These are phyloP conservation scores for Dryas integrifolia DNA, from an alignment of 331 rosid genomes.

Conservation along the genomic window DNA sequence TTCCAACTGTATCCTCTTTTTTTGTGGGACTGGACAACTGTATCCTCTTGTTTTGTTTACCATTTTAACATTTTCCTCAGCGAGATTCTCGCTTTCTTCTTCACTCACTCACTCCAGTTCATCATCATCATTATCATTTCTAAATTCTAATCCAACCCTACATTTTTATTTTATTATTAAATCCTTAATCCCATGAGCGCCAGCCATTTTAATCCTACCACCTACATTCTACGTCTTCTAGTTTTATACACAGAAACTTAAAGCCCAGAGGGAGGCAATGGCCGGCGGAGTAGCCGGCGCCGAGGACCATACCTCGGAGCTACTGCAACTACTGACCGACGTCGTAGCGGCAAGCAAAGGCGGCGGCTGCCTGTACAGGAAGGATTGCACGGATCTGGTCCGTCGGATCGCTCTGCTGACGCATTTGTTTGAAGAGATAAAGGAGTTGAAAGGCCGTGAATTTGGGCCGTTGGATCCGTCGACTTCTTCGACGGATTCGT, in stretches of 20 bases:
- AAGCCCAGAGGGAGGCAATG: slow-evolving; percentile 28
- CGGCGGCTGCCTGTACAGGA: slow-evolving; percentile 45
- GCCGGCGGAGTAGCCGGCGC: slow-evolving; percentile 48
- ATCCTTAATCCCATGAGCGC: slow-evolving; percentile 10
- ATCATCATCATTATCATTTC: too few species aligned
- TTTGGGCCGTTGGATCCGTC: slow-evolving; percentile 30
- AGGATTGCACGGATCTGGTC: slow-evolving; percentile 87
- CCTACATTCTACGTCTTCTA: not conserved
- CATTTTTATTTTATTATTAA: not conserved
- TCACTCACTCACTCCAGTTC: not conserved
- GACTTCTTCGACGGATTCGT: slow-evolving; percentile 27
- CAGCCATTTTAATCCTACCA: slow-evolving; percentile 2
- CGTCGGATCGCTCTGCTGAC: slow-evolving; percentile 89
- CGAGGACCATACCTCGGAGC: slow-evolving; percentile 48
- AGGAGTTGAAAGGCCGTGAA: slow-evolving; percentile 39
- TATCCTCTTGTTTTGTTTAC: slow-evolving; percentile 37
- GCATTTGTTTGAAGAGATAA: slow-evolving; percentile 79
- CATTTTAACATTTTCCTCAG: slow-evolving; percentile 12
- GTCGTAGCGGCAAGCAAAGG: slow-evolving; percentile 40
- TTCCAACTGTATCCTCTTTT: slow-evolving; percentile 54
- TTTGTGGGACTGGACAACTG: slow-evolving; percentile 40
- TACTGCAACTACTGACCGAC: slow-evolving; percentile 53
- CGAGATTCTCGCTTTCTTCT: slow-evolving; percentile 38
- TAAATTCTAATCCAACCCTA: too few species aligned
- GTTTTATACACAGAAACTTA: not conserved